phyloP scores from a whole-genome alignment of 73 alveolate species.

The Paramecium caudatum region DNA sequence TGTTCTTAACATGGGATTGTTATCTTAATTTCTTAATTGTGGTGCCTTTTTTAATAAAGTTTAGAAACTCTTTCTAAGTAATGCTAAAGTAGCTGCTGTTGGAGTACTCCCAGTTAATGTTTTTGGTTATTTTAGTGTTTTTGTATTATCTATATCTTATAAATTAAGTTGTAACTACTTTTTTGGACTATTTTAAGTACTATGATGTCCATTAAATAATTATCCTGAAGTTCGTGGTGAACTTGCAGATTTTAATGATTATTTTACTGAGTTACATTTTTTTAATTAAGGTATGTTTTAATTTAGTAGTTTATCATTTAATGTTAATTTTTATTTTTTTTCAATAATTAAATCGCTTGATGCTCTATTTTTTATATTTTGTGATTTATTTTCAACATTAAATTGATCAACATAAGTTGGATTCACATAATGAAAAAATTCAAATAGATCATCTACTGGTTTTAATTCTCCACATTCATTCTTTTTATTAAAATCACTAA shows the following conservation, averaged over 20 bases:
- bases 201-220: neutral
- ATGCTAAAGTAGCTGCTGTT: slow-evolving; percentile 34
- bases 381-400: neutral
- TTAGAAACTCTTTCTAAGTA: slow-evolving; percentile 34
- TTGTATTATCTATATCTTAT: neutral
- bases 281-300: neutral
- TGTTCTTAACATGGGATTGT: slow-evolving; percentile 42
- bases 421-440: slow-evolving; percentile 29
- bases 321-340: neutral
- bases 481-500: neutral
- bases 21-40: neutral
- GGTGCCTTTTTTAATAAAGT: slow-evolving; percentile 24
- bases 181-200: slow-evolving; percentile 4
- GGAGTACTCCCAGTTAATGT: slow-evolving; percentile 50
- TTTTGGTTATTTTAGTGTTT: slow-evolving; percentile 31
- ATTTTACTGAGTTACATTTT: neutral
- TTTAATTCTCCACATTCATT: slow-evolving; percentile 45
- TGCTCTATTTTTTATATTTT: slow-evolving; percentile 2
- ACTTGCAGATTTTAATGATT: slow-evolving; percentile 25
- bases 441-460: slow-evolving; percentile 52
- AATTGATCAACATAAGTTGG: neutral
- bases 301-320: neutral
- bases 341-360: slow-evolving; percentile 25
- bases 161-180: slow-evolving; percentile 27
- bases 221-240: neutral